Evolutionary conservation across 225 moss, liverwort and hornwort genomes (phyloP), one percentile per base, ranked within the genome.

Genomic region (Polytrichum commune): DNA sequence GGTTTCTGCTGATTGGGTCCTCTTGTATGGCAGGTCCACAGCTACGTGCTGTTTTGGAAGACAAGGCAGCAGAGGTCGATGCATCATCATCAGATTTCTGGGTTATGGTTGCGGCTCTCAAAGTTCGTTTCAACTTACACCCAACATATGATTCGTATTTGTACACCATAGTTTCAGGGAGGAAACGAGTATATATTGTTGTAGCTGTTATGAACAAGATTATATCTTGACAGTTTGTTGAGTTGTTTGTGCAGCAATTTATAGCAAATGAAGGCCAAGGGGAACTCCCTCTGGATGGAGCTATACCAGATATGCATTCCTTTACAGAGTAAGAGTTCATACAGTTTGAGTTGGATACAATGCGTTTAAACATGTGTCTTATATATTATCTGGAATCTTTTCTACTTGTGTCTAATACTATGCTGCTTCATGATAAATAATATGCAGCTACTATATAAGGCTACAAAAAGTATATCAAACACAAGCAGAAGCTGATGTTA

Each of bases 251-350:
- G 60, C 92, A 95, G 95, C 76, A 89, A 69, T 98, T 92, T 69
- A 90, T 98, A 67, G 87, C 87, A 33, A 98, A 91, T 75, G 95
- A 98, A 76, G 98, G 98, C 73, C 86, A 95, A 88, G 98, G 98
- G 74, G 98, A 95, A 55, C 95, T 89, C 69, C 98, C 98, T 57
- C 81, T 98, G 68, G 95, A 98, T 78, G 98, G 98, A 67, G 85
- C 95, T 74, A 88, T 98, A 68, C 95, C 98, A 73, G 98, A 98
- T 70, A 98, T 98, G 98, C 98, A 98, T 82, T 95, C 98, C 55
- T 89, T 83, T 61, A 98, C 98, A 82, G 95, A 95, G 98, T 98
- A 83, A 90, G 87, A 24, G 29, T 54, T 29, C 60, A n/a, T 29
- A 46, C 19, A 60, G 9, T 29, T n/a, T 62, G 25, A 57, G 27